phyloP scores from a whole-genome alignment of 1,139 yeast genomes.

The Pneumocystis sp. region DNA sequence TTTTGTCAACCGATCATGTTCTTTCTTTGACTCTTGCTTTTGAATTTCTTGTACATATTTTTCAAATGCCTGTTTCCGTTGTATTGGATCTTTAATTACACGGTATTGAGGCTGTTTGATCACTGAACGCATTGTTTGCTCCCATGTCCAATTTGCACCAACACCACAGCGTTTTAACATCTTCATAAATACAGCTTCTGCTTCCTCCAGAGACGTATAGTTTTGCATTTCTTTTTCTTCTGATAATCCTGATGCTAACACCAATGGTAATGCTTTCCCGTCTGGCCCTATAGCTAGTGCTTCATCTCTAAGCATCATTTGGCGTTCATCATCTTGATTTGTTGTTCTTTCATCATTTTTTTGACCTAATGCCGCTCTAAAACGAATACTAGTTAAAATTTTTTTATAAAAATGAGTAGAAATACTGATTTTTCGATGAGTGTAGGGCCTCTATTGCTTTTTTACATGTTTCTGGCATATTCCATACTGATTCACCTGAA shows the following conservation, averaged over 20 bases:
- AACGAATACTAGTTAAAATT: not conserved
- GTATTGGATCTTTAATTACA: conserved; percentile 46
- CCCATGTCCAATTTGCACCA: conserved; percentile 66
- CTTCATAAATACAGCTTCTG: conserved; percentile 34
- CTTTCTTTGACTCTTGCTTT: conserved; percentile 40
- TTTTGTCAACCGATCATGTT: conserved; percentile 37
- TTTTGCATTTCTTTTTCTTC: not conserved
- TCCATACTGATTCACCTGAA: conserved; percentile 61
- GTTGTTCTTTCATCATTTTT: not conserved
- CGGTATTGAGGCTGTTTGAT: conserved; percentile 54
- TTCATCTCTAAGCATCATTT: conserved; percentile 2
- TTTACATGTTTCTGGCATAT: conserved; percentile 34
- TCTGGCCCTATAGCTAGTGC: not conserved
- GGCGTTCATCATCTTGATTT: not conserved
- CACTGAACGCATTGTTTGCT: conserved; percentile 45
- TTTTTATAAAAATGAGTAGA: not conserved
- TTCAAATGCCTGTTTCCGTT: conserved; percentile 50
- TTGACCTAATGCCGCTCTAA: not conserved
- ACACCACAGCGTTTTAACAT: conserved; percentile 42
- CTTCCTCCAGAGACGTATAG: conserved; percentile 22
- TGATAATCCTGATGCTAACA: not conserved
- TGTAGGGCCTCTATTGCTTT: conserved; percentile 9
- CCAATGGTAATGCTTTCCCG: not conserved
- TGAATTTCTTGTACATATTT: conserved; percentile 42
- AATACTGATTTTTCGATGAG: conserved; percentile 8